A percentile compares a stretch with the other conserved stretches of the same genome.
These are phyloP conservation scores for Tremella mesenterica DNA, from an alignment of 768 basidiomycete genomes.

Conservation along the genomic window DNA sequence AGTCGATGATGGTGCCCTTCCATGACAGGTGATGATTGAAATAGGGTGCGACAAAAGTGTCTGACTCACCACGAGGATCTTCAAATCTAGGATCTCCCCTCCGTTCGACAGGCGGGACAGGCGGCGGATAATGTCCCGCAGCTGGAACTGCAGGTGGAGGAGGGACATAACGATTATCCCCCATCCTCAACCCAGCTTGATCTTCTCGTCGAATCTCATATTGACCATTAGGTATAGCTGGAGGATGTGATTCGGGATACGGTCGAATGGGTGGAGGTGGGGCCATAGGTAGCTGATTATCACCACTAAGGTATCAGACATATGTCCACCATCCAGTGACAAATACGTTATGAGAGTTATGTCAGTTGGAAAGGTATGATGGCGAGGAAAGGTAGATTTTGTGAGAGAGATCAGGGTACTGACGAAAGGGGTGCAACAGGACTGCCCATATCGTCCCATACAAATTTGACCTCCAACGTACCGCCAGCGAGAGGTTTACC, in stretches of 20 bases:
- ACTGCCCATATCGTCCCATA: slow-evolving; percentile 66
- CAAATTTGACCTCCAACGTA: slow-evolving; percentile 74
- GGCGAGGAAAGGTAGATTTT: too few species aligned
- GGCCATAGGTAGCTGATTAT: too few species aligned
- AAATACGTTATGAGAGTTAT: too few species aligned
- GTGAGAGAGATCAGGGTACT: too few species aligned
- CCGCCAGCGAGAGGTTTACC: slow-evolving; percentile 75
- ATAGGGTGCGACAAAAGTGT: too few species aligned
- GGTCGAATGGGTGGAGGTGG: too few species aligned
- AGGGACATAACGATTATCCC: slow-evolving; percentile 8
- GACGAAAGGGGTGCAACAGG: slow-evolving; percentile 47
- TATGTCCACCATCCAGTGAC: too few species aligned
- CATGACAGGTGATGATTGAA: background rate
- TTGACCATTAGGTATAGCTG: slow-evolving; percentile 1
- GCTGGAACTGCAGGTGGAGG: background rate
- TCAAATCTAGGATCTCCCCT: background rate
- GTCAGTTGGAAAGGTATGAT: too few species aligned
- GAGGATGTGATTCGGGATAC: too few species aligned
- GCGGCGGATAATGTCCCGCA: background rate
- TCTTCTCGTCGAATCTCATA: background rate
- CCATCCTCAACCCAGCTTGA: slow-evolving; percentile 10
- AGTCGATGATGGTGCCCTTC: background rate
- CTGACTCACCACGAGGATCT: background rate
- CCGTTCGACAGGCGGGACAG: background rate
- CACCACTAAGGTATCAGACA: too few species aligned